These are phyloP conservation scores for Epichloe amarillans DNA, from an alignment of 2,329 filamentous ascomycete genomes.

Conservation along the genomic window DNA sequence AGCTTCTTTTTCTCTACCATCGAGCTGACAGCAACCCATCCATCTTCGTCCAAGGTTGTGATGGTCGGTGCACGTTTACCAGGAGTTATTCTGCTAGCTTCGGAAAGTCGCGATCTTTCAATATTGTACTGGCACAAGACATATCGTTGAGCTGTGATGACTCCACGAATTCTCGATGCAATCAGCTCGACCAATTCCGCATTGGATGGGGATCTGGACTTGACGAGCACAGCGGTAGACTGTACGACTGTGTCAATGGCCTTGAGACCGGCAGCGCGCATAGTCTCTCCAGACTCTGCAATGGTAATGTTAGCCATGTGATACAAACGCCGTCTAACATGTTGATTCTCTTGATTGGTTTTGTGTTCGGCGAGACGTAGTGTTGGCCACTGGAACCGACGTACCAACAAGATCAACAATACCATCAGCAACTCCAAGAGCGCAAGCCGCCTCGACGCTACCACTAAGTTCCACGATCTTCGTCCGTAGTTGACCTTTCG, in stretches of 20 bases:
- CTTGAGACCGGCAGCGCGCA: slow-evolving; percentile 88
- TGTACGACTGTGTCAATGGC: slow-evolving; percentile 89
- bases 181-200: slow-evolving; percentile 72
- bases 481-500: slow-evolving; percentile 51
- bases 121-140: slow-evolving; percentile 97
- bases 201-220: slow-evolving; percentile 73
- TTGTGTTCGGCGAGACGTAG: too few species aligned
- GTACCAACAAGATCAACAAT: slow-evolving; percentile 93
- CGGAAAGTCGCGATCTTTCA: slow-evolving; percentile 50
- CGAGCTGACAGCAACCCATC: slow-evolving; percentile 85
- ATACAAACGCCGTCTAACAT: background rate
- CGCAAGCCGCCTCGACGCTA: slow-evolving; percentile 94
- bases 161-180: slow-evolving; percentile 73
- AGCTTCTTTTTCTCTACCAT: slow-evolving; percentile 89
- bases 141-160: slow-evolving; percentile 89
- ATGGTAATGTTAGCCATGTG: slow-evolving; percentile 7
- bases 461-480: slow-evolving; percentile 91
- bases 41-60: slow-evolving; percentile 74
- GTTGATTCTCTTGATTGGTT: background rate
- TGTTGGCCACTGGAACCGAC: slow-evolving; percentile 20
- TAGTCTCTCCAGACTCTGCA: slow-evolving; percentile 90
- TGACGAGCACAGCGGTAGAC: slow-evolving; percentile 80
- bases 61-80: slow-evolving; percentile 89
- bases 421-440: slow-evolving; percentile 86
- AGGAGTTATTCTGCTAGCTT: slow-evolving; percentile 68